These are phyloP conservation scores for Odontarrhena argentea DNA, from an alignment of 345 rosid genomes.

Conservation along the genomic window DNA sequence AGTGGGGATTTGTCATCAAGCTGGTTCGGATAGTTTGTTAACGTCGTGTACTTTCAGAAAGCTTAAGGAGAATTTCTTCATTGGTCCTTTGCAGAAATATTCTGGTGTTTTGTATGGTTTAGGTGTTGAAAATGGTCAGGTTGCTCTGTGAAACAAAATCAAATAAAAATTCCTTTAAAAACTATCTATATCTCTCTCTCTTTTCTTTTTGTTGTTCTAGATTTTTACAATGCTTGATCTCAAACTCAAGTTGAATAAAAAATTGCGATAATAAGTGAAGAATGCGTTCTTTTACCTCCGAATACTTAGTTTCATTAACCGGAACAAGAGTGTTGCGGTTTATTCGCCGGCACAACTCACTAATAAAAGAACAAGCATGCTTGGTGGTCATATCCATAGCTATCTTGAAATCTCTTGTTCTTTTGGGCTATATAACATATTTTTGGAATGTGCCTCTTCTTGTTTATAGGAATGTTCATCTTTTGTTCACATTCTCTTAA, in stretches of 20 bases:
- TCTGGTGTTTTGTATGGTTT: slow-evolving; percentile 91
- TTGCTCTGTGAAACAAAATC: slow-evolving; percentile 40
- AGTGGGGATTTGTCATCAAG: slow-evolving; percentile 85
- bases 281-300: no score
- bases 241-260: not conserved
- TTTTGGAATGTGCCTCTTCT: no score
- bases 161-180: slow-evolving; percentile 37
- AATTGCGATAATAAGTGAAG: no score
- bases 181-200: not conserved
- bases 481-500: no score
- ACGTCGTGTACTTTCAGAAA: slow-evolving; percentile 84
- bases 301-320: no score
- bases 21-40: slow-evolving; percentile 93
- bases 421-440: no score
- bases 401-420: no score
- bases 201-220: not conserved
- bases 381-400: no score
- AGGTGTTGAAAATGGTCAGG: slow-evolving; percentile 80
- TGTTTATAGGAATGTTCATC: no score
- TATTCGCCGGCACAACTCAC: no score
- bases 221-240: not conserved
- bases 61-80: slow-evolving; percentile 78
- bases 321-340: no score
- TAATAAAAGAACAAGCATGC: no score
- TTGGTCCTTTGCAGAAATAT: slow-evolving; percentile 68